A percentile compares a stretch with the other conserved stretches of the same genome.
phyloP scores from a whole-genome alignment of 345 rosid genomes.

The Nasturtium officinale region DNA sequence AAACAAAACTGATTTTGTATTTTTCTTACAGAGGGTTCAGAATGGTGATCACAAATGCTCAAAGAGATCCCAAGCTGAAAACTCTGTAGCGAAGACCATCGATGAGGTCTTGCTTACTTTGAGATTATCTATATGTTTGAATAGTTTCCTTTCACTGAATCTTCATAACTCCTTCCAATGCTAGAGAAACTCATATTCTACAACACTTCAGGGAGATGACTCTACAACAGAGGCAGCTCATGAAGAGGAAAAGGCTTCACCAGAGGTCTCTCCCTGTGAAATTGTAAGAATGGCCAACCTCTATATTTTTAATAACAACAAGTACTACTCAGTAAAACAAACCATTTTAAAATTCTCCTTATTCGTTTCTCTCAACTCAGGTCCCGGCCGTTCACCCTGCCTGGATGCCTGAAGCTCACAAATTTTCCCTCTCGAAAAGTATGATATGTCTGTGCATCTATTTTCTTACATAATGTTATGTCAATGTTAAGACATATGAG shows the following conservation, averaged over 20 bases:
- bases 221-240: conserved; percentile 43
- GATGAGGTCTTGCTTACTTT: conserved; percentile 50
- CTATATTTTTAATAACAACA: conserved; percentile 5
- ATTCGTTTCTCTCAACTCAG: conserved; percentile 25
- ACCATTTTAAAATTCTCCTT: neutral
- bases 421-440: conserved; percentile 50
- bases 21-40: conserved; percentile 62
- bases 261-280: conserved; percentile 43
- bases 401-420: conserved; percentile 51
- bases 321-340: neutral
- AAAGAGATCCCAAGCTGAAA: conserved; percentile 41
- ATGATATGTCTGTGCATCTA: conserved; percentile 21
- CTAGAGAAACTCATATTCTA: conserved; percentile 21
- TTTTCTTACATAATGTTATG: neutral
- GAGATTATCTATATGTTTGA: conserved; percentile 2
- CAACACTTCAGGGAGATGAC: conserved; percentile 48
- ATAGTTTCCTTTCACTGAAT: neutral
- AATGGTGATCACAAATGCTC: conserved; percentile 72
- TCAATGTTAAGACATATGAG: conserved; percentile 1
- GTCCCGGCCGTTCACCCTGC: conserved; percentile 38
- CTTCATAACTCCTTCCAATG: neutral
- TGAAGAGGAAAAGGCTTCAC: conserved; percentile 30
- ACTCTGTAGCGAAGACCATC: conserved; percentile 51
- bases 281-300: conserved; percentile 44
- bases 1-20: conserved; percentile 9